A percentile compares a stretch with the other conserved stretches of the same genome.
phyloP scores from a whole-genome alignment of 345 rosid species.

The Geranium rotundifolium region DNA sequence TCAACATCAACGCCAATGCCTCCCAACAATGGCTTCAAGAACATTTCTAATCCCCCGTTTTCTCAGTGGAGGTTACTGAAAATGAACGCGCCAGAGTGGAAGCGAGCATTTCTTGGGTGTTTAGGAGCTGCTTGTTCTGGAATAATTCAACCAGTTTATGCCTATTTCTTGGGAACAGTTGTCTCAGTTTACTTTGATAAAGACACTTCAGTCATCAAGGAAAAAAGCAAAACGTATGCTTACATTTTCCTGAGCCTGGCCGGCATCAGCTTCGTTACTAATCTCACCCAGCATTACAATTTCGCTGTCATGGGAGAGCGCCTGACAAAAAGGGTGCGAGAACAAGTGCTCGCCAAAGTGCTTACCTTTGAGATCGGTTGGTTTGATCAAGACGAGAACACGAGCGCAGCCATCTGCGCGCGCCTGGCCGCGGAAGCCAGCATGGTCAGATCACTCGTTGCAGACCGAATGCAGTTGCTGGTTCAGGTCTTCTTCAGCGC shows the following conservation, averaged over 20 bases:
- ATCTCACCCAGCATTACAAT: constrained; percentile 38
- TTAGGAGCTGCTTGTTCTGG: constrained; percentile 31
- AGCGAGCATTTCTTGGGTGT: constrained; percentile 30
- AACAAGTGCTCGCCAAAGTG: constrained; percentile 22
- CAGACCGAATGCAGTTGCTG: constrained; percentile 29
- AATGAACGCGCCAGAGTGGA: constrained; percentile 41
- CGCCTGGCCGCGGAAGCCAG: constrained; percentile 28
- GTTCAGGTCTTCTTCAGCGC: constrained; percentile 33
- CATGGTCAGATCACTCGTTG: constrained; percentile 32
- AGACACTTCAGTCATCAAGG: constrained; percentile 23
- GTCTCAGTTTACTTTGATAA: constrained; percentile 29
- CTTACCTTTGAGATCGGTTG: constrained; percentile 38
- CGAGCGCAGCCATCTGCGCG: constrained; percentile 36
- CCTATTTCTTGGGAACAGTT: constrained; percentile 32
- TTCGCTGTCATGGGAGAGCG: constrained; percentile 40
- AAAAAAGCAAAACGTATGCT: constrained; percentile 21
- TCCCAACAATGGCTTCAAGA: constrained; percentile 8
- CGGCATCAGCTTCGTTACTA: constrained; percentile 23
- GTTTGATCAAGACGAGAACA: constrained; percentile 44
- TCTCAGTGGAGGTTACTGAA: constrained; percentile 24
- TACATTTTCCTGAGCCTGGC: constrained; percentile 29
- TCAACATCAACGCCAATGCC: constrained; percentile 9
- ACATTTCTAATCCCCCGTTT: constrained; percentile 6
- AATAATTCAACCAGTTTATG: constrained; percentile 24
- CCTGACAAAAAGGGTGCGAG: constrained; percentile 29